Conservation (phyloP, 805 yeast genomes). For the Metschnikowia anglica region DNA sequence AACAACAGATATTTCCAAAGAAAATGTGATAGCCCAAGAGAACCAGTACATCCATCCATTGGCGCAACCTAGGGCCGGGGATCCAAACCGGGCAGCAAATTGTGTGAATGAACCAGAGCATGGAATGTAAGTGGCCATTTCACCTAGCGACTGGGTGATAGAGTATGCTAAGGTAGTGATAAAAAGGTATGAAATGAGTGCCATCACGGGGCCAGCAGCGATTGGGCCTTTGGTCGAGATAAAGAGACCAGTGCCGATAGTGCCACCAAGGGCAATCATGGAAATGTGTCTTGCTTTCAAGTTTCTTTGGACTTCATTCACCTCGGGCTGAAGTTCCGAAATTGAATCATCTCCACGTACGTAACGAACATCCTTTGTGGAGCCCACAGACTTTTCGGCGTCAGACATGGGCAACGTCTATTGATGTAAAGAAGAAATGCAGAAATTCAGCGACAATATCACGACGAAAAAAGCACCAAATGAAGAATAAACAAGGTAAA, state of each 20-base stretch:
- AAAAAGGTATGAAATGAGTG: slow-evolving; percentile 62
- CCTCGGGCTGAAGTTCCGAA: slow-evolving; percentile 14
- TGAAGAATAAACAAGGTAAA: neutral
- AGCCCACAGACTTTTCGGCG: slow-evolving; percentile 18
- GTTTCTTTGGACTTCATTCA: slow-evolving; percentile 52
- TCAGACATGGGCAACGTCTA: slow-evolving; percentile 14
- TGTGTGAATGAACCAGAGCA: slow-evolving; percentile 68
- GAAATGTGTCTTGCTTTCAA: slow-evolving; percentile 67
- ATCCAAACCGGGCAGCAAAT: slow-evolving; percentile 64
- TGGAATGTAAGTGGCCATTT: slow-evolving; percentile 78
- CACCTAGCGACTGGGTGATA: slow-evolving; percentile 73
- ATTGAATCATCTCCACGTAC: slow-evolving; percentile 21
- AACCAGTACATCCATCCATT: slow-evolving; percentile 76
- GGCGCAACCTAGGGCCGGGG: slow-evolving; percentile 72
- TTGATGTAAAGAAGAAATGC: neutral
- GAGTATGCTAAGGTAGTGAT: slow-evolving; percentile 65
- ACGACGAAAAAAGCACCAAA: neutral
- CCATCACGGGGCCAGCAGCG: slow-evolving; percentile 66
- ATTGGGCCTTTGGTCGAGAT: slow-evolving; percentile 61
- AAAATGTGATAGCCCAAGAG: slow-evolving; percentile 75
- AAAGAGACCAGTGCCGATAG: slow-evolving; percentile 77
- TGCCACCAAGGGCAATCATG: slow-evolving; percentile 78
- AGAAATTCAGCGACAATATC: neutral
- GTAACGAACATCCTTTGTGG: slow-evolving; percentile 21
- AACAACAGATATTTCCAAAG: slow-evolving; percentile 68